Percentiles rank a stretch among this genome's conserved stretches.
Conservation (phyloP, 2,329 filamentous ascomycete genomes). For the Hypocrella siamensis region DNA sequence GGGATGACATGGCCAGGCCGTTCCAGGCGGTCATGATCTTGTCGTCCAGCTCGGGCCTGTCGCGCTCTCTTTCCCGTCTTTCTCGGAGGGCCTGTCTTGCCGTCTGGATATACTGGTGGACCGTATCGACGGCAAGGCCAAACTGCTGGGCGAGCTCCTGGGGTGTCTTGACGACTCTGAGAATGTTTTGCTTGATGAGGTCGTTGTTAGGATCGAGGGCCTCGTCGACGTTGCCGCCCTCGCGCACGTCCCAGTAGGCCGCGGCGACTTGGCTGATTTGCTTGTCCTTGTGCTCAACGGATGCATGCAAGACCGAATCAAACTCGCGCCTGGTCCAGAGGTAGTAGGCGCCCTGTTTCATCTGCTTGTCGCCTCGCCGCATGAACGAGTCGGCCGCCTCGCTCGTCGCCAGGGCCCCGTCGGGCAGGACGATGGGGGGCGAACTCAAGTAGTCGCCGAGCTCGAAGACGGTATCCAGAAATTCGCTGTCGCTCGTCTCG, state of each 20-base stretch:
- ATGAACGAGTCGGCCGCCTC: slow-evolving; percentile 82
- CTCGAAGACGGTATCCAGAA: slow-evolving; percentile 65
- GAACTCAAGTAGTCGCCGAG: slow-evolving; percentile 75
- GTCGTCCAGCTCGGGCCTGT: slow-evolving; percentile 65
- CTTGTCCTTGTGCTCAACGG: slow-evolving; percentile 21
- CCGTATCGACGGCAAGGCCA: slow-evolving; percentile 52
- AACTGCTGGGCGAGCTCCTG: slow-evolving; percentile 61
- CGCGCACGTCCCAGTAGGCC: slow-evolving; percentile 68
- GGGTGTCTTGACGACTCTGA: slow-evolving; percentile 54
- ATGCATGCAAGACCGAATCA: slow-evolving; percentile 46
- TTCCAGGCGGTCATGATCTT: slow-evolving; percentile 85
- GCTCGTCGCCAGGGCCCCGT: slow-evolving; percentile 71
- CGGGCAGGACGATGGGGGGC: slow-evolving; percentile 46
- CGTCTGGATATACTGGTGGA: slow-evolving; percentile 48
- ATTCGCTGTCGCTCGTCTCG: slow-evolving; percentile 44
- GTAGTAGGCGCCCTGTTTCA: slow-evolving; percentile 85
- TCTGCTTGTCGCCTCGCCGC: slow-evolving; percentile 58
- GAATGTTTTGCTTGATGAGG: slow-evolving; percentile 84
- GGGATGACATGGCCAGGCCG: slow-evolving; percentile 67
- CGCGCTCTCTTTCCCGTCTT: slow-evolving; percentile 59
- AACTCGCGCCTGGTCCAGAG: slow-evolving; percentile 87
- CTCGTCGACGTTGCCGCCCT: slow-evolving; percentile 73
- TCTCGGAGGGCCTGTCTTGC: slow-evolving; percentile 54
- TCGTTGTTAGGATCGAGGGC: slow-evolving; percentile 83
- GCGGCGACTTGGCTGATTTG: slow-evolving; percentile 60